Percentiles rank a stretch among this genome's conserved stretches.
These are phyloP conservation scores for Zymoseptoria pseudotritici DNA, from an alignment of 2,329 filamentous ascomycete genomes.

Conservation along the genomic window DNA sequence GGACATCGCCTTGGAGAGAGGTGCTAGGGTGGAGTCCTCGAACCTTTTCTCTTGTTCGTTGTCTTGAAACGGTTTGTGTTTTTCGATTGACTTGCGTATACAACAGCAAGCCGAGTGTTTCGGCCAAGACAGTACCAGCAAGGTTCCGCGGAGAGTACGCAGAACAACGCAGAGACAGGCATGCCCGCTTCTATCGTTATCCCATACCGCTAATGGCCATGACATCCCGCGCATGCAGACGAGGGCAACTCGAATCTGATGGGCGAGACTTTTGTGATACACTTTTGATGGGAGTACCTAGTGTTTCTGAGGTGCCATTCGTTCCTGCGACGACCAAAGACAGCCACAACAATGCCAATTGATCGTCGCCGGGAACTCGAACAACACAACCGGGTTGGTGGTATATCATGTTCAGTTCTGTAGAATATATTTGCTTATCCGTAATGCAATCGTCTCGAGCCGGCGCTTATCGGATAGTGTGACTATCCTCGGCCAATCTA, in stretches of 20 bases:
- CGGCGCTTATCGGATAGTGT: background rate
- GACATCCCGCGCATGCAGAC: background rate
- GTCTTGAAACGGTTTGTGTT: too few relatives aligned
- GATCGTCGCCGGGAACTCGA: background rate
- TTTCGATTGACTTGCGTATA: too few relatives aligned
- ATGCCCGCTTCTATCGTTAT: background rate
- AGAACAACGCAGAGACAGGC: background rate
- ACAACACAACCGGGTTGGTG: background rate
- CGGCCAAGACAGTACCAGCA: too few relatives aligned
- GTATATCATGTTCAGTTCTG: background rate
- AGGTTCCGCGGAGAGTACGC: too few relatives aligned
- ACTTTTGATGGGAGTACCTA: too few relatives aligned
- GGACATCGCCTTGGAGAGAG: too few relatives aligned
- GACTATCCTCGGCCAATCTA: background rate
- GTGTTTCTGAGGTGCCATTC: too few relatives aligned
- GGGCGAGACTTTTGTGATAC: background rate
- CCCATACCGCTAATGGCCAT: background rate
- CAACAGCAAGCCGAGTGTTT: too few relatives aligned
- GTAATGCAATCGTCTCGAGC: background rate
- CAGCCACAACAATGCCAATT: too few relatives aligned
- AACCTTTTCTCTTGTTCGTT: too few relatives aligned
- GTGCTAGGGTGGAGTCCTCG: too few relatives aligned
- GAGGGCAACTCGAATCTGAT: background rate
- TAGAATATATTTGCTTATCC: background rate
- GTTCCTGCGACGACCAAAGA: too few relatives aligned